Conservation (phyloP, 306 rosid species). For the Inga leiocalycina region DNA sequence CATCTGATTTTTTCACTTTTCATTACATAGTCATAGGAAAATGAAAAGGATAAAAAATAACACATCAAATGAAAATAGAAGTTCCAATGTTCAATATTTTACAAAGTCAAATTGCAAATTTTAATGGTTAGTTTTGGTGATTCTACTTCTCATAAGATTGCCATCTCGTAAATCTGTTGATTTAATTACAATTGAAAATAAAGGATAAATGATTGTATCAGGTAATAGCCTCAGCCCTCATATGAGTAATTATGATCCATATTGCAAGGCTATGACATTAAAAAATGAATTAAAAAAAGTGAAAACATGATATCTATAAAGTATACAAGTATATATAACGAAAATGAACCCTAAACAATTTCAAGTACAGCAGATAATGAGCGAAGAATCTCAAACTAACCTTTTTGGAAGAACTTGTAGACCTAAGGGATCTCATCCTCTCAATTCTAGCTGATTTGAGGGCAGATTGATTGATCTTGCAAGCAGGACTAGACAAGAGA, state of each 20-base stretch:
- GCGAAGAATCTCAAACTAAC: constrained; percentile 40
- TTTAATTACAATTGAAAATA: neutral
- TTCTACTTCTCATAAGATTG: neutral
- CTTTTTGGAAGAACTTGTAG: constrained; percentile 57
- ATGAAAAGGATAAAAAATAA: neutral
- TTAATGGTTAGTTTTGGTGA: neutral
- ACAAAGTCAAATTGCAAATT: neutral
- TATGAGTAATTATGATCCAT: neutral
- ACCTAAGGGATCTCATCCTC: constrained; percentile 76
- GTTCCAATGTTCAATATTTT: neutral
- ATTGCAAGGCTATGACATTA: neutral
- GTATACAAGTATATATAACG: neutral
- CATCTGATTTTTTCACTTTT: neutral
- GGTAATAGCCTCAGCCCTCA: neutral
- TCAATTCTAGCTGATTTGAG: constrained; percentile 49
- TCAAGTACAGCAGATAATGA: constrained; percentile 15
- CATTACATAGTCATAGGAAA: neutral
- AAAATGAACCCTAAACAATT: constrained; percentile 23
- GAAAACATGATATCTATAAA: neutral
- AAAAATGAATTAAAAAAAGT: neutral
- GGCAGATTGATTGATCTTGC: constrained; percentile 45
- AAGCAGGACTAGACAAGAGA: constrained; percentile 45
- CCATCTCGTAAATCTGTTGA: neutral
- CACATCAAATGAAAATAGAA: neutral
- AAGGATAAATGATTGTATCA: neutral